phyloP scores from a whole-genome alignment of 495 filamentous ascomycete genomes.

The Aspergillus taichungensis region DNA sequence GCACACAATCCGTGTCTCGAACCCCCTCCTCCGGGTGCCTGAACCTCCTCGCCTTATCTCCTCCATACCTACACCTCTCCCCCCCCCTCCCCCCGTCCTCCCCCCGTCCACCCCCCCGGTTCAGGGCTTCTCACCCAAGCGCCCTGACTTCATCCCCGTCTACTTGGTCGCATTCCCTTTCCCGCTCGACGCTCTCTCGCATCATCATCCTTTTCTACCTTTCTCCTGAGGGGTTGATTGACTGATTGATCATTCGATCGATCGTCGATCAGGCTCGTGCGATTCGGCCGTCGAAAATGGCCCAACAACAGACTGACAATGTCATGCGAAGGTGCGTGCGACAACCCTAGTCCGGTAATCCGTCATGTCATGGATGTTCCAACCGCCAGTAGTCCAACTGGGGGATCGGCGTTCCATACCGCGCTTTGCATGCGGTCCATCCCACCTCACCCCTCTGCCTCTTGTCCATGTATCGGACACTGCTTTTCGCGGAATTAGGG shows the following conservation, averaged over 20 bases:
- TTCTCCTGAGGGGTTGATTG: conserved; percentile 2
- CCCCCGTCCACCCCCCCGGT: neutral
- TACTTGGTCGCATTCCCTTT: neutral
- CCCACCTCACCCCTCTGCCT: no score
- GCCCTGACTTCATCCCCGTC: no score
- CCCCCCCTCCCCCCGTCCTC: neutral
- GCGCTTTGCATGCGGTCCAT: no score
- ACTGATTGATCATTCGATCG: conserved; percentile 1
- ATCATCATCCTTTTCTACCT: conserved; percentile 4
- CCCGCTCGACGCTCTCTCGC: conserved; percentile 5
- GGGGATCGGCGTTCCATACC: no score
- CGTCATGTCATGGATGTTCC: no score
- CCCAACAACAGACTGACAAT: conserved; percentile 55
- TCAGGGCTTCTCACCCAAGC: neutral
- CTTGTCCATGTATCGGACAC: no score
- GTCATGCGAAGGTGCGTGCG: conserved; percentile 61
- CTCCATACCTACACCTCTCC: no score
- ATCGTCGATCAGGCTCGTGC: conserved; percentile 1
- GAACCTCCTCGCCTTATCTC: no score
- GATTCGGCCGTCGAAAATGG: conserved; percentile 32
- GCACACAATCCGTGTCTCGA: no score
- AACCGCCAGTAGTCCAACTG: no score
- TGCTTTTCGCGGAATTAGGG: no score
- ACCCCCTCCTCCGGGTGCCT: no score
- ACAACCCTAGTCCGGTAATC: neutral